These are phyloP conservation scores for Pyrus communis DNA, from an alignment of 306 rosid genomes.

Conservation along the genomic window DNA sequence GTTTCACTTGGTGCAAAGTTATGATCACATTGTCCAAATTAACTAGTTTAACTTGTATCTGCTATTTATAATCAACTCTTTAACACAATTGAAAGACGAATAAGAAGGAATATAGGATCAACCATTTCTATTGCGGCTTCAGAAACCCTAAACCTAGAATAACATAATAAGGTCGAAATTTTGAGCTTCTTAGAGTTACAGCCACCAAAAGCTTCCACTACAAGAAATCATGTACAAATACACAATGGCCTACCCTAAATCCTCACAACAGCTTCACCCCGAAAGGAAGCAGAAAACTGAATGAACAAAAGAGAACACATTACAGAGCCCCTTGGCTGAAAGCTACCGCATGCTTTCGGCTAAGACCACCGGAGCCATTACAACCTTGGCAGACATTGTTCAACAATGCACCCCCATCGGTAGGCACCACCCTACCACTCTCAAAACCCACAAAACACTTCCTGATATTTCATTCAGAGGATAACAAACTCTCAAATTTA, in stretches of 20 bases:
- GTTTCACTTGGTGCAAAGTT: no score
- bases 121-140: background rate
- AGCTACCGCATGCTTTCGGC: slow-evolving; percentile 29
- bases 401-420: slow-evolving; percentile 45
- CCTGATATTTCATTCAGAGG: slow-evolving; percentile 29
- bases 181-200: slow-evolving; percentile 10
- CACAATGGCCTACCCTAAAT: slow-evolving; percentile 36
- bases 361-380: slow-evolving; percentile 51
- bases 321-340: slow-evolving; percentile 32
- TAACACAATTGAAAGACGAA: background rate
- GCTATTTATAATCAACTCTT: no score
- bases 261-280: slow-evolving; percentile 52
- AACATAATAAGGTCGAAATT: background rate
- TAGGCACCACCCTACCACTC: slow-evolving; percentile 68
- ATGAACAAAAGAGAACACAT: slow-evolving; percentile 31
- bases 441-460: slow-evolving; percentile 39
- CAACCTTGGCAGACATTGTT: slow-evolving; percentile 36
- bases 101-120: background rate
- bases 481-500: slow-evolving; percentile 42
- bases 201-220: slow-evolving; percentile 49
- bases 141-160: background rate
- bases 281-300: slow-evolving; percentile 52
- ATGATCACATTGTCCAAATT: no score
- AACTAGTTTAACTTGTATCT: no score
- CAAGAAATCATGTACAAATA: slow-evolving; percentile 52